These are phyloP conservation scores for Actinomucor elegans DNA, from an alignment of 371 early-diverging fungal species.

Conservation along the genomic window DNA sequence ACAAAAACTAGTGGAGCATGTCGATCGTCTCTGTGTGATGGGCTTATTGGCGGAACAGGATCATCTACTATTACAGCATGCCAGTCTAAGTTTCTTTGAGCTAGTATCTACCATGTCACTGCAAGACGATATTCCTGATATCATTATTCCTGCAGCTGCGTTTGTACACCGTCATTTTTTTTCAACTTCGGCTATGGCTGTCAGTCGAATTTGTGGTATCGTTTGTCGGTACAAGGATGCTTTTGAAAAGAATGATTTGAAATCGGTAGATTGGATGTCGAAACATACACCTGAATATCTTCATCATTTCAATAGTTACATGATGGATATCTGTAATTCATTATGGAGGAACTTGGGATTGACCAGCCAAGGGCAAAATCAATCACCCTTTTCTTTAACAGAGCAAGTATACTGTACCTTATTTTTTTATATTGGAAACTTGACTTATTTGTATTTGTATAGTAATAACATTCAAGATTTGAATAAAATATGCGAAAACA, in stretches of 20 bases:
- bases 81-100: conserved; percentile 57
- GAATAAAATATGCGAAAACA: conserved; percentile 29
- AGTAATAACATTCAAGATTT: conserved; percentile 19
- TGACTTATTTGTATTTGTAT: not conserved
- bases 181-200: conserved; percentile 50
- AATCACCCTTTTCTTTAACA: conserved; percentile 42
- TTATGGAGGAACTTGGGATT: conserved; percentile 54
- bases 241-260: conserved; percentile 37
- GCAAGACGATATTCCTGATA: conserved; percentile 47
- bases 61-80: conserved; percentile 54
- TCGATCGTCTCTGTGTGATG: conserved; percentile 42
- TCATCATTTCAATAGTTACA: conserved; percentile 55
- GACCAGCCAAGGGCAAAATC: conserved; percentile 32
- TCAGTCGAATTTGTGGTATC: conserved; percentile 59
- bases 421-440: not conserved
- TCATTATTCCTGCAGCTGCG: conserved; percentile 53
- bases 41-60: conserved; percentile 47
- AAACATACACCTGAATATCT: conserved; percentile 48
- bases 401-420: conserved; percentile 25
- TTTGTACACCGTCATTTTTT: conserved; percentile 55
- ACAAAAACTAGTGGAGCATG: conserved; percentile 47
- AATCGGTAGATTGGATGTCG: conserved; percentile 29
- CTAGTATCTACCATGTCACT: conserved; percentile 43
- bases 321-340: conserved; percentile 59
- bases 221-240: conserved; percentile 47